phyloP scores from a whole-genome alignment of 2,329 filamentous ascomycete species.

The Penicillium corylophilum region DNA sequence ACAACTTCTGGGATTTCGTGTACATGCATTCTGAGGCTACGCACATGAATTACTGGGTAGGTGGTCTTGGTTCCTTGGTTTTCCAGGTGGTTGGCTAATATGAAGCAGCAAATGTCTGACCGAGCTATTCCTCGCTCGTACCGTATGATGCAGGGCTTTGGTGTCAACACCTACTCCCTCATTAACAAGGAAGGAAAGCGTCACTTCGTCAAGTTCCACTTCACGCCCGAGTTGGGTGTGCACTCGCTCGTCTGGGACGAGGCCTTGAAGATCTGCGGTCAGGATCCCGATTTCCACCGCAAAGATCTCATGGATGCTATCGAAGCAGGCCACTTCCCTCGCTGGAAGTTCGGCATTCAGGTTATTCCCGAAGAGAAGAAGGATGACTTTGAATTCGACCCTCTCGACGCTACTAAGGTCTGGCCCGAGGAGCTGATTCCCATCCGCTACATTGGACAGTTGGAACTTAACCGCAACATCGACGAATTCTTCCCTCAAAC shows the following conservation, averaged over 20 bases:
- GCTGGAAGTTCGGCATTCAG: slow-evolving; percentile 83
- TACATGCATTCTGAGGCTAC: slow-evolving; percentile 35
- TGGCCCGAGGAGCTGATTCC: slow-evolving; percentile 79
- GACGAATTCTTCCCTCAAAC: slow-evolving; percentile 82
- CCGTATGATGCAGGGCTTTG: slow-evolving; percentile 40
- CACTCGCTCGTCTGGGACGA: slow-evolving; percentile 58
- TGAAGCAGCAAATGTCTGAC: slow-evolving; percentile 34
- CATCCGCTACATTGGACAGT: slow-evolving; percentile 72
- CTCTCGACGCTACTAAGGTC: slow-evolving; percentile 80
- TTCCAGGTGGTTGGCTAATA: not conserved
- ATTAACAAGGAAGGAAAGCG: slow-evolving; percentile 35
- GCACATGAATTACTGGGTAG: slow-evolving; percentile 36
- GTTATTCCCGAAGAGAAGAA: slow-evolving; percentile 68
- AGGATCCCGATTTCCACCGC: slow-evolving; percentile 79
- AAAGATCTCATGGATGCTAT: slow-evolving; percentile 76
- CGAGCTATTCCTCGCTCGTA: slow-evolving; percentile 36
- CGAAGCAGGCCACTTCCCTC: slow-evolving; percentile 66
- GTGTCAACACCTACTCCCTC: slow-evolving; percentile 37
- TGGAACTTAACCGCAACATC: slow-evolving; percentile 75
- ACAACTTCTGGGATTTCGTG: slow-evolving; percentile 54
- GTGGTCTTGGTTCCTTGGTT: not conserved
- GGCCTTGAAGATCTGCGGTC: slow-evolving; percentile 69
- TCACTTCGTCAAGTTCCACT: slow-evolving; percentile 38
- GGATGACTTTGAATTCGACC: slow-evolving; percentile 80
- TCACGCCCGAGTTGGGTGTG: slow-evolving; percentile 34